These are phyloP conservation scores for Sporothrix luriei DNA, from an alignment of 2,329 filamentous ascomycete genomes.

Conservation along the genomic window DNA sequence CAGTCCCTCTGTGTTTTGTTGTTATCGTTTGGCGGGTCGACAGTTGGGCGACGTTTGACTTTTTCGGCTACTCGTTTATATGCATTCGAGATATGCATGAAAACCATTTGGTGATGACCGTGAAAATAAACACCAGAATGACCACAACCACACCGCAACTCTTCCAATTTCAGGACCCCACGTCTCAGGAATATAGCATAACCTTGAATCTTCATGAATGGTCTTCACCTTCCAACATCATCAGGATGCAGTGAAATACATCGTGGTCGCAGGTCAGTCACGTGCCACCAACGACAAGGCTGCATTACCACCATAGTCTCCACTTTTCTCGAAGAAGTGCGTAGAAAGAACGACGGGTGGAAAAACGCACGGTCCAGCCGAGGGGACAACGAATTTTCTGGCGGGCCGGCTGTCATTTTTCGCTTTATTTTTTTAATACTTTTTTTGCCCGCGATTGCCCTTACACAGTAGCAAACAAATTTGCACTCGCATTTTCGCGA, in stretches of 20 bases:
- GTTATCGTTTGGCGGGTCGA: not conserved
- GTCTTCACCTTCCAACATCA: too few species aligned
- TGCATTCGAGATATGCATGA: constrained; percentile 25
- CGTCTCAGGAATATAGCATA: not conserved
- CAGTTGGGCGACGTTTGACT: constrained; percentile 27
- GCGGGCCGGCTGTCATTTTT: constrained; percentile 27
- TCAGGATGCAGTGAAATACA: not conserved
- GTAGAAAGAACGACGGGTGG: constrained; percentile 1
- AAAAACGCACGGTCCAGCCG: constrained; percentile 34
- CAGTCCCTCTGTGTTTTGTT: not conserved
- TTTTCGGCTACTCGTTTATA: constrained; percentile 16
- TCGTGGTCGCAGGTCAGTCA: not conserved
- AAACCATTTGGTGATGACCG: not conserved
- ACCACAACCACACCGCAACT: too few species aligned
- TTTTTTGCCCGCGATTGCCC: constrained; percentile 21
- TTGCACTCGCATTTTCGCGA: constrained; percentile 22
- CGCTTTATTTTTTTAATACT: constrained; percentile 28
- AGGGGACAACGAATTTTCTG: constrained; percentile 25
- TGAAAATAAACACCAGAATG: not conserved
- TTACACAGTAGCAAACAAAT: constrained; percentile 25
- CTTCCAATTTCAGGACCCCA: not conserved
- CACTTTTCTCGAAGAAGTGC: constrained; percentile 26
- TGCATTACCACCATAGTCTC: not conserved
- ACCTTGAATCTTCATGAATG: too few species aligned
- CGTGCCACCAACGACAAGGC: constrained; percentile 4